Conservation (phyloP, 2,329 filamentous ascomycete genomes). For the Alternaria ventricosa region DNA sequence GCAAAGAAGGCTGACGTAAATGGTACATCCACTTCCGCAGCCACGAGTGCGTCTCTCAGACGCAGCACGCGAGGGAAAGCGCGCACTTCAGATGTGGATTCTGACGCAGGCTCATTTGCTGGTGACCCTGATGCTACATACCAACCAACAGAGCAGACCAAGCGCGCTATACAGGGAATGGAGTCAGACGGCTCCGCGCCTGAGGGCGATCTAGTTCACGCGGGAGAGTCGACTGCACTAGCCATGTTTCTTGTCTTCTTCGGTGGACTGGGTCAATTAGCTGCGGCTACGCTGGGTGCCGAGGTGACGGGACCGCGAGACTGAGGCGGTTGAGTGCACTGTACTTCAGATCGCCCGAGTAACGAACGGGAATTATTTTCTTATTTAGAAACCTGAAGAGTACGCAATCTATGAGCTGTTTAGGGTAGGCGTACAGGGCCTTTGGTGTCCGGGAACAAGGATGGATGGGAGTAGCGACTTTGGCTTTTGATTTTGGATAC, state of each 20-base stretch:
- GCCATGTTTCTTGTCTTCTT: constrained; percentile 42
- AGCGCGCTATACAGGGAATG: constrained; percentile 31
- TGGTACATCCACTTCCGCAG: constrained; percentile 9
- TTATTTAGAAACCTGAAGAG: neutral
- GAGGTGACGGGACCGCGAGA: constrained; percentile 38
- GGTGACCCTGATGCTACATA: constrained; percentile 35
- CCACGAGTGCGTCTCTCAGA: constrained; percentile 20
- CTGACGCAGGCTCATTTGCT: constrained; percentile 26
- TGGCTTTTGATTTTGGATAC: neutral
- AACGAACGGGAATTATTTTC: neutral
- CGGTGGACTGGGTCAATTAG: constrained; percentile 45
- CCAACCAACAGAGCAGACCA: constrained; percentile 30
- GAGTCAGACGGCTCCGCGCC: constrained; percentile 38
- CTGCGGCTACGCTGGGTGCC: constrained; percentile 43
- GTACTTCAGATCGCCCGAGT: neutral
- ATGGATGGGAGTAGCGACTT: neutral
- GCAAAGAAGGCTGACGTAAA: constrained; percentile 33
- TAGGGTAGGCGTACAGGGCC: neutral
- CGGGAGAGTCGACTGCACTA: constrained; percentile 46
- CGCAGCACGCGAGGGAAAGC: constrained; percentile 28
- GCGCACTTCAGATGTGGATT: constrained; percentile 23
- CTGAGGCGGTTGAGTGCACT: constrained; percentile 4
- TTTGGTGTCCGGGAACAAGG: neutral
- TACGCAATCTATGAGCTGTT: neutral
- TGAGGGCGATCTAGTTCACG: constrained; percentile 36